Conservation (phyloP, 2,329 filamentous ascomycete genomes). For the Byssoonygena ceratinophila region DNA sequence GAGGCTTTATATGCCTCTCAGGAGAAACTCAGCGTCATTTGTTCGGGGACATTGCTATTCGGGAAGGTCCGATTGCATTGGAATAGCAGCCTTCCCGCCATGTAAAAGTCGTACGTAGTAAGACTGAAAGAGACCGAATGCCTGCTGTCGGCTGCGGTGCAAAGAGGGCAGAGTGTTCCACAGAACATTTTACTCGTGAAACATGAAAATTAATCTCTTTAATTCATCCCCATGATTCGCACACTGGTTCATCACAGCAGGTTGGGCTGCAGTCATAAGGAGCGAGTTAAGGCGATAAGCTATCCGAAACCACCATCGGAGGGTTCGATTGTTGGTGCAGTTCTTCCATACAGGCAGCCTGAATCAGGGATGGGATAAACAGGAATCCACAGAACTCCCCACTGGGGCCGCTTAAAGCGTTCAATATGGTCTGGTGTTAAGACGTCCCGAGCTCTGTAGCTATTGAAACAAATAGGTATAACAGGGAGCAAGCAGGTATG, state of each 20-base stretch:
- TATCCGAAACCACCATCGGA: not conserved
- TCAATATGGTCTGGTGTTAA: too few species aligned
- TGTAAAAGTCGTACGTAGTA: not conserved
- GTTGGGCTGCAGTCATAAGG: not conserved
- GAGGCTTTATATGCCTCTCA: not conserved
- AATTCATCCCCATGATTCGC: not conserved
- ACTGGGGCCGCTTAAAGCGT: too few species aligned
- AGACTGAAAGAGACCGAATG: not conserved
- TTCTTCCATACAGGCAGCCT: not conserved
- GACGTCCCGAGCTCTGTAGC: not conserved
- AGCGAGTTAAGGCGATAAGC: not conserved
- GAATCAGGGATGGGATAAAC: too few species aligned
- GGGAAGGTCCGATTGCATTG: not conserved
- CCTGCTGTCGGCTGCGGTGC: not conserved
- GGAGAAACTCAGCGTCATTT: not conserved
- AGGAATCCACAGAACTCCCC: too few species aligned
- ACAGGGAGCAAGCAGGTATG: not conserved
- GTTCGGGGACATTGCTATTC: conserved; percentile 5
- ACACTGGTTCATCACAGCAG: too few species aligned
- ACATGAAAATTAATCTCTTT: not conserved
- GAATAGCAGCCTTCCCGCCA: not conserved
- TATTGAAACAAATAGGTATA: not conserved
- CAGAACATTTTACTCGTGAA: not conserved
- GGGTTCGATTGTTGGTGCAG: not conserved
- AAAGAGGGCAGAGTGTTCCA: not conserved